Evolutionary conservation across 331 rosid species (phyloP), one percentile per base, ranked within the genome.

Genomic region (Pyrus hybrid): DNA sequence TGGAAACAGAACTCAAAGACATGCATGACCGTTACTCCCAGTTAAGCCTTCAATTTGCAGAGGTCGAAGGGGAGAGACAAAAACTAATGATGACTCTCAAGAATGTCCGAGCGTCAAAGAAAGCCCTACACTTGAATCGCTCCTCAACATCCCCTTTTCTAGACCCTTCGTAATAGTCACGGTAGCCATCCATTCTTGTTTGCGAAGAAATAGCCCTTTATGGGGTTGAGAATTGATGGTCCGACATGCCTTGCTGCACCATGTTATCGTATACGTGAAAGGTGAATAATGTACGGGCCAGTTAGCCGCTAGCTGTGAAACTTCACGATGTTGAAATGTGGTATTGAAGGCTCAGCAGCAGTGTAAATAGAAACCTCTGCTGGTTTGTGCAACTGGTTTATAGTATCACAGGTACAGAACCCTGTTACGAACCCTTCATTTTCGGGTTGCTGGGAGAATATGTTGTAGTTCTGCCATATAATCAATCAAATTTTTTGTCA

Each of bases 61-160:
- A 95, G 86, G 96, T 92, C 64, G 99, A 95, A 91, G 96, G 99
- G 18, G 99, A 95, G 89, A 91, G 99, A 83, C 98, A 95, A 67
- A 92, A 92, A 70, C 98, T 95, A 58, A 79, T 88, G 86, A 95
- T 95, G 99, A 95, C 98, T 67, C 92, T 95, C 47, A 92, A 91
- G 87, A 92, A 90, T 61, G 87, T 87, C 69, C 83, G 98, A 69
- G 82, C 85, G 32, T 77, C 97, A 35, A 90, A 86, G 86, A 95
- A 87, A 85, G 63, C 87, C 35, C 67, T 70, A 23, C 70, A 45
- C 58, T 67, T 72, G 14, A 80, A 72, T 56, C 80, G 79, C 56
- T 72, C 83, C 67, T 83, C 91, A 9, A 80, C 90, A 41, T 53
- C 83, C 28, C 66, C 80, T 56, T 80, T 82, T 1, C 81, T 87